These are phyloP conservation scores for Paramecium pentaurelia DNA, from an alignment of 73 alveolate genomes.

Conservation along the genomic window DNA sequence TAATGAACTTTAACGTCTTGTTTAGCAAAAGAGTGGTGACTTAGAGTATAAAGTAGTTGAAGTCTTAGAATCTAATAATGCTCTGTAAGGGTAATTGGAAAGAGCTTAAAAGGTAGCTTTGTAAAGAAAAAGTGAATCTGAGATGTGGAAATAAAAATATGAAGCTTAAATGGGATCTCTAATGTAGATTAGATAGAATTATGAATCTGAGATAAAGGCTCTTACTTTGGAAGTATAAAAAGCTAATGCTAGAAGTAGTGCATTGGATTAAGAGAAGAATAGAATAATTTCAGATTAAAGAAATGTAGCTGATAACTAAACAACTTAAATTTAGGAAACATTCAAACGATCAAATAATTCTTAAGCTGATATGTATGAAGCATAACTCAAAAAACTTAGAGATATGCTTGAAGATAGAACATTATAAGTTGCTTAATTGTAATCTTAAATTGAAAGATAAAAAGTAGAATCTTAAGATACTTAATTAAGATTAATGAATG, in stretches of 20 bases:
- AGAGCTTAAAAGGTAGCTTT: slow-evolving; percentile 23
- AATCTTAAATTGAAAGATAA: slow-evolving; percentile 3
- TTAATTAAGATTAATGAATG: slow-evolving; percentile 45
- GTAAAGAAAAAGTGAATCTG: slow-evolving; percentile 46
- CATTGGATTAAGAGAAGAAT: neutral
- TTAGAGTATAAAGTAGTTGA: slow-evolving; percentile 14
- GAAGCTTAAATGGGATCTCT: slow-evolving; percentile 7
- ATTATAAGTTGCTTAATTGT: neutral
- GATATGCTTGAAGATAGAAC: slow-evolving; percentile 38
- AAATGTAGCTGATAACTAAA: neutral
- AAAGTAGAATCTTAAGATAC: neutral
- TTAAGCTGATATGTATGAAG: slow-evolving; percentile 36
- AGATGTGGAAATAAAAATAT: slow-evolving; percentile 47
- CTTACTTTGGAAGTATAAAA: neutral
- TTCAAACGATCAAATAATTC: neutral
- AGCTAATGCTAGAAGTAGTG: neutral
- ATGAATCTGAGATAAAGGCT: slow-evolving; percentile 18
- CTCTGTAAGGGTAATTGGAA: neutral
- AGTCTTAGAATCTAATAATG: slow-evolving; percentile 22
- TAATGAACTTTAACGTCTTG: slow-evolving; percentile 19
- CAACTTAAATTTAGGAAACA: neutral
- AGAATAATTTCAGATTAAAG: neutral
- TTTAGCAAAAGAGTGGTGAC: neutral
- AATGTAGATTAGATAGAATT: slow-evolving; percentile 10
- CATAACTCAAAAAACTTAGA: neutral